Conservation (phyloP, 1,284 basidiomycete genomes). For the Cryptococcus sp. region DNA sequence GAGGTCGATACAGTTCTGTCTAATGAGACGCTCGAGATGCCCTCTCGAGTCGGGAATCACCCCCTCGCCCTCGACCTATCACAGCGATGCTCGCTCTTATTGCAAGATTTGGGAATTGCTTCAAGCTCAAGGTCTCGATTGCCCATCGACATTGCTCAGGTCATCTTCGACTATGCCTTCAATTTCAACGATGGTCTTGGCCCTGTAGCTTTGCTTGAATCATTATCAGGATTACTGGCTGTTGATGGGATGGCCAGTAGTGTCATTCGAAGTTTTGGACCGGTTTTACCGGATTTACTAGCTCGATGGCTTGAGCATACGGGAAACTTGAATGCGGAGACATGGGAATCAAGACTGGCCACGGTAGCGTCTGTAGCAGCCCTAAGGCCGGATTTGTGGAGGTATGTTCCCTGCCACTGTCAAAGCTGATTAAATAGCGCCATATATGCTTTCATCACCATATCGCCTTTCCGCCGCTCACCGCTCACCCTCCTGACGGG, state of each 20-base stretch:
- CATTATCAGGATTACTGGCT: slow-evolving; percentile 19
- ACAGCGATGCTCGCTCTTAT: neutral
- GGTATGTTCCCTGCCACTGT: slow-evolving; percentile 20
- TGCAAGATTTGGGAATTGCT: neutral
- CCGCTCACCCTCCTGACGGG: slow-evolving; percentile 48
- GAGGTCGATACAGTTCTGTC: neutral
- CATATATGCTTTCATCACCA: slow-evolving; percentile 47
- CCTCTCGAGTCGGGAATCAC: neutral
- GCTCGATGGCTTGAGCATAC: slow-evolving; percentile 35
- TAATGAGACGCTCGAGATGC: neutral
- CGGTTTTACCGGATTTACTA: slow-evolving; percentile 35
- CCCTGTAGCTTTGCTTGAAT: slow-evolving; percentile 19
- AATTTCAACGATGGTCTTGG: neutral
- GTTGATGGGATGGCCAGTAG: slow-evolving; percentile 16
- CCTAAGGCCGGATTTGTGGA: slow-evolving; percentile 38
- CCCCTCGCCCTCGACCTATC: neutral
- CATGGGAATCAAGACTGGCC: slow-evolving; percentile 30
- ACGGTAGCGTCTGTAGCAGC: slow-evolving; percentile 31
- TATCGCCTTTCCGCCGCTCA: slow-evolving; percentile 31
- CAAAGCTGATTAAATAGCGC: slow-evolving; percentile 12
- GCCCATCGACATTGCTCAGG: neutral
- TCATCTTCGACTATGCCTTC: slow-evolving; percentile 9
- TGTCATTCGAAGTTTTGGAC: slow-evolving; percentile 31
- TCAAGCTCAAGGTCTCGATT: neutral
- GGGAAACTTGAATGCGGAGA: slow-evolving; percentile 6